Conservation (phyloP, 352 stramenopile genomes). For the Globisporangium rhizosaccharum region DNA sequence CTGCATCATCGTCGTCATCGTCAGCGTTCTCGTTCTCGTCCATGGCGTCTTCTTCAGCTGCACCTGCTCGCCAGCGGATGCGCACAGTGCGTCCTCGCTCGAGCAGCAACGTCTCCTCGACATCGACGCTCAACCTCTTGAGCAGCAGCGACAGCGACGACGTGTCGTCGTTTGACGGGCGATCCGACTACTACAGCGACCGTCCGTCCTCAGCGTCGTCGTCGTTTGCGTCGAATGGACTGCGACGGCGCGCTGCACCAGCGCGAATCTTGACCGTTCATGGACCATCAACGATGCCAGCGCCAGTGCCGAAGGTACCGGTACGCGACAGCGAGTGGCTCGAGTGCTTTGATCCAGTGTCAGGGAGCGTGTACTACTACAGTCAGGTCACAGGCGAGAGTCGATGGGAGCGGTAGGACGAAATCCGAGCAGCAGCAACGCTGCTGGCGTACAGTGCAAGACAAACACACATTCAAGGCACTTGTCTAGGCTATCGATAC, state of each 20-base stretch:
- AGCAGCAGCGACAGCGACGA: slow-evolving; percentile 25
- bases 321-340: slow-evolving; percentile 31
- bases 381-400: slow-evolving; percentile 72
- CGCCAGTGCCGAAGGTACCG: not conserved
- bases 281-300: not conserved
- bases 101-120: slow-evolving; percentile 21
- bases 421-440: not conserved
- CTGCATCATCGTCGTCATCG: slow-evolving; percentile 34
- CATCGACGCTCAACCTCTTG: slow-evolving; percentile 24
- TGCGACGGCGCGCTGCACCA: slow-evolving; percentile 18
- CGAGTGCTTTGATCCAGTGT: slow-evolving; percentile 50
- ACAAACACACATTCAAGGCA: not conserved
- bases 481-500: no score
- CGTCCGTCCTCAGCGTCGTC: slow-evolving; percentile 15
- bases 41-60: slow-evolving; percentile 4
- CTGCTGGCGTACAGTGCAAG: not conserved
- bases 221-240: slow-evolving; percentile 11
- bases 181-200: slow-evolving; percentile 26
- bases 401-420: slow-evolving; percentile 35
- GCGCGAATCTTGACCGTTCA: slow-evolving; percentile 8
- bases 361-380: slow-evolving; percentile 62
- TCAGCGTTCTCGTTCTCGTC: slow-evolving; percentile 26
- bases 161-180: slow-evolving; percentile 4
- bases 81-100: slow-evolving; percentile 5
- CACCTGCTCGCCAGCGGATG: not conserved